Percentiles rank a stretch among this genome's conserved stretches.
Evolutionary conservation across 176 grass and related monocot species (phyloP).

Genomic region (Juncus effusus): DNA sequence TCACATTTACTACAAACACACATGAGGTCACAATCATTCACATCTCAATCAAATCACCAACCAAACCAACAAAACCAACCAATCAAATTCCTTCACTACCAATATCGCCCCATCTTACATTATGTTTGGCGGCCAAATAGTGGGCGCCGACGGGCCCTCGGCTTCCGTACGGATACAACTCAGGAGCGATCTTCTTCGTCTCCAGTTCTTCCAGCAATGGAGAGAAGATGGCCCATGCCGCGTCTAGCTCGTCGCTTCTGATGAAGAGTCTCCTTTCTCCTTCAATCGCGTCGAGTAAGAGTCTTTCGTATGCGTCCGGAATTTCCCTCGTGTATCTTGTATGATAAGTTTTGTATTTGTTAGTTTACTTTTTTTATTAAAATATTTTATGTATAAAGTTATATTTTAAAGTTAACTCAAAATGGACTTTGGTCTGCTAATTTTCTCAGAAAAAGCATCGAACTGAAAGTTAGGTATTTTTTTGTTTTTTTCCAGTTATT

Average conservation of each 20-base stretch:
- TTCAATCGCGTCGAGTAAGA: constrained; percentile 80
- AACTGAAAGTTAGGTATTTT: too few relatives aligned
- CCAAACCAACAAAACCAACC: too few relatives aligned
- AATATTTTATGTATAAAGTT: background rate
- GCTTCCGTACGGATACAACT: constrained; percentile 94
- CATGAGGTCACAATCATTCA: too few relatives aligned
- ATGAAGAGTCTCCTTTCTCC: constrained; percentile 87
- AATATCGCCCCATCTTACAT: constrained; percentile 79
- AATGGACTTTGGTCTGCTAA: too few relatives aligned
- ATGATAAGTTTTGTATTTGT: background rate
- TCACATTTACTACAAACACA: too few relatives aligned
- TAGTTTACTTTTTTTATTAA: background rate
- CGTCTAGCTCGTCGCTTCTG: constrained; percentile 90
- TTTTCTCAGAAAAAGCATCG: too few relatives aligned
- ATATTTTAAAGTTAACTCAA: too few relatives aligned
- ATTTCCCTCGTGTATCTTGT: constrained; percentile 62
- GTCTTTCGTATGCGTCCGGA: constrained; percentile 87
- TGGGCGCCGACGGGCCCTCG: constrained; percentile 79
- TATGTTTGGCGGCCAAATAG: constrained; percentile 83
- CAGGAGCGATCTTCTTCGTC: constrained; percentile 50
- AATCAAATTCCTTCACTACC: constrained; percentile 31
- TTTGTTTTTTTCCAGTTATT: too few relatives aligned
- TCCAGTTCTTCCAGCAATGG: constrained; percentile 73
- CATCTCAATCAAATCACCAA: too few relatives aligned
- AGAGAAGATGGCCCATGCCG: constrained; percentile 85